Base-by-base conservation (phyloP, 208 protist species). In the Strigomonas culicis region DNA sequence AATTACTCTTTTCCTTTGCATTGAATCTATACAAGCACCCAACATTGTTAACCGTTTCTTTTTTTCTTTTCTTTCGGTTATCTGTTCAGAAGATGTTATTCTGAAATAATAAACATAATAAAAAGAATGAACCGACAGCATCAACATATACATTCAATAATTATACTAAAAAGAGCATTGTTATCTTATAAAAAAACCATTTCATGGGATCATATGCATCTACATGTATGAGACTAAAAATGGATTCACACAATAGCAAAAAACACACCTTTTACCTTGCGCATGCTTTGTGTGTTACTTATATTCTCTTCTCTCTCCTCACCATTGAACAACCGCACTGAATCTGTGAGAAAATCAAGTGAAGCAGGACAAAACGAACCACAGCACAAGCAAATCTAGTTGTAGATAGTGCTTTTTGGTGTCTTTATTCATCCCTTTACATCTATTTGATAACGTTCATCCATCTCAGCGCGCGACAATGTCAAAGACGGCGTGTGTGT, bases 401-500 rank as follows among this genome's bases (percentile, higher is more conserved):
- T 31, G 6, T 36, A 36, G 4, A 36, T 25, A n/a, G 10, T 64
- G 27, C 19, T 49, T 46, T 52, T 75, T 59, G 59, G 47, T 72
- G 41, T 67, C 27, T 59, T 57, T 56, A 24, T 8, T 44, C 70
- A 0, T 46, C 4, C 49, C 4, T 44, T 57, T 65, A 51, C 34
- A 31, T 49, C 19, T 17, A 11, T 49, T n/a, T n/a, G n/a, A n/a
- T n/a, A n/a, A n/a, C n/a, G n/a, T 46, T 58, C 19, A 4, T 64
- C 28, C n/a, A 4, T 30, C 44, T 28, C 22, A 25, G n/a, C 11
- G 22, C 19, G 4, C 1, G 19, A 67, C 70, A 46, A 73, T 70
- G 59, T 22, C 61, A 0, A 84, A 84, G 46, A 47, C 51, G 8
- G 74, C 77, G 1, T 51, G 72, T 13, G 73, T 88, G 3, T 74